phyloP scores from a whole-genome alignment of 192 early-diverging fungal species.

The Allomyces macrogynus region DNA sequence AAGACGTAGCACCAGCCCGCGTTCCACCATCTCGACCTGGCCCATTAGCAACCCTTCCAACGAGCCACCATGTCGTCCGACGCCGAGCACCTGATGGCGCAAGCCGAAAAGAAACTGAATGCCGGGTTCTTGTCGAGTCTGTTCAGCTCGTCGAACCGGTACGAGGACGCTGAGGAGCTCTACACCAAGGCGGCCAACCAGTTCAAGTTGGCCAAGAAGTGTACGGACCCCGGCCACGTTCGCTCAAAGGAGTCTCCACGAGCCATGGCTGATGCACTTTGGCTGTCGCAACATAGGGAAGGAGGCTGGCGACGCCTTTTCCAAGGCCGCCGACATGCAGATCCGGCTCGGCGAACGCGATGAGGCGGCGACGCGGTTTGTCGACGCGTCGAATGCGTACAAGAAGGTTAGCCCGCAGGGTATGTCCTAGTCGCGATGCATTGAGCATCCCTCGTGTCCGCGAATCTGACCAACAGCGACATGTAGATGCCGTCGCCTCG shows the following conservation, averaged over 20 bases:
- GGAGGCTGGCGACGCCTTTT: constrained; percentile 85
- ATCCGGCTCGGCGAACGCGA: constrained; percentile 54
- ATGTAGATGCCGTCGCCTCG: constrained; percentile 43
- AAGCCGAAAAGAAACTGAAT: constrained; percentile 40
- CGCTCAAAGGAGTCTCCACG: not conserved
- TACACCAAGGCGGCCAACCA: constrained; percentile 78
- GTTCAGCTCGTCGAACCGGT: constrained; percentile 59
- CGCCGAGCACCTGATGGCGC: constrained; percentile 33
- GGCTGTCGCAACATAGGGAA: constrained; percentile 31
- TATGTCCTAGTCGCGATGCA: constrained; percentile 3
- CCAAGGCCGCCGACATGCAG: constrained; percentile 60
- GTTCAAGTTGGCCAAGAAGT: constrained; percentile 80
- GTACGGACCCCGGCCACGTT: constrained; percentile 16
- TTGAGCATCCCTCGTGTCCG: not conserved
- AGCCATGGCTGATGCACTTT: constrained; percentile 2
- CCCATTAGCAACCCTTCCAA: too few relatives aligned
- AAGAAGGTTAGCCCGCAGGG: constrained; percentile 66
- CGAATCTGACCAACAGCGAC: not conserved
- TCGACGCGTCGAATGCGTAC: constrained; percentile 74
- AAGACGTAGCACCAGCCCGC: too few relatives aligned
- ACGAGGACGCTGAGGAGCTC: constrained; percentile 85
- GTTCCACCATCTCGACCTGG: too few relatives aligned
- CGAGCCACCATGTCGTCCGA: constrained; percentile 3
- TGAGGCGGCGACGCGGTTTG: constrained; percentile 65
- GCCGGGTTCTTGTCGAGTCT: constrained; percentile 39